Conservation (phyloP, 1,284 basidiomycete genomes). For the Pholiota adiposa region DNA sequence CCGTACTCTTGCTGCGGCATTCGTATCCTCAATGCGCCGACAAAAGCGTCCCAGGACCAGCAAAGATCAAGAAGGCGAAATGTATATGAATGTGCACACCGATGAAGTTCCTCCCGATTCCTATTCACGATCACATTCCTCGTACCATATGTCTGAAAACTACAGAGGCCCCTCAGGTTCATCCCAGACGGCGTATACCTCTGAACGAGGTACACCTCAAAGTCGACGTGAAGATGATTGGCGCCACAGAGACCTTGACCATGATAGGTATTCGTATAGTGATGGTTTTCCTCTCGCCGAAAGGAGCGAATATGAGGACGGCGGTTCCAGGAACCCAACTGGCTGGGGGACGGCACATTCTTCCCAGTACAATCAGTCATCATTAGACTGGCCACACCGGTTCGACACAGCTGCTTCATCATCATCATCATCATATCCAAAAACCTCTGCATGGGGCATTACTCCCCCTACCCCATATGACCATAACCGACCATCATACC, state of each 20-base stretch:
- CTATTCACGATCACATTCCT: conserved; percentile 42
- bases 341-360: conserved; percentile 46
- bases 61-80: conserved; percentile 55
- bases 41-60: conserved; percentile 51
- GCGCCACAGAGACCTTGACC: conserved; percentile 49
- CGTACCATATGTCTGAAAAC: conserved; percentile 52
- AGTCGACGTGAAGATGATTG: conserved; percentile 55
- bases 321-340: conserved; percentile 46
- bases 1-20: neutral
- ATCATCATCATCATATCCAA: conserved; percentile 44
- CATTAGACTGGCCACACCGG: conserved; percentile 51
- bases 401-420: conserved; percentile 46
- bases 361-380: conserved; percentile 41
- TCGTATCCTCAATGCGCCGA: conserved; percentile 42
- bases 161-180: conserved; percentile 51
- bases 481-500: conserved; percentile 39
- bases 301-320: conserved; percentile 53
- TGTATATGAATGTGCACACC: conserved; percentile 50
- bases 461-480: conserved; percentile 38
- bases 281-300: conserved; percentile 53
- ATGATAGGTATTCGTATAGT: conserved; percentile 55
- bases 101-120: conserved; percentile 49
- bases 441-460: conserved; percentile 41
- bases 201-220: conserved; percentile 54
- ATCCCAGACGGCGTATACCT: conserved; percentile 45